A percentile compares a stretch with the other conserved stretches of the same genome.
These are phyloP conservation scores for Parafenestella ontariensis DNA, from an alignment of 2,329 filamentous ascomycete species.

Conservation along the genomic window DNA sequence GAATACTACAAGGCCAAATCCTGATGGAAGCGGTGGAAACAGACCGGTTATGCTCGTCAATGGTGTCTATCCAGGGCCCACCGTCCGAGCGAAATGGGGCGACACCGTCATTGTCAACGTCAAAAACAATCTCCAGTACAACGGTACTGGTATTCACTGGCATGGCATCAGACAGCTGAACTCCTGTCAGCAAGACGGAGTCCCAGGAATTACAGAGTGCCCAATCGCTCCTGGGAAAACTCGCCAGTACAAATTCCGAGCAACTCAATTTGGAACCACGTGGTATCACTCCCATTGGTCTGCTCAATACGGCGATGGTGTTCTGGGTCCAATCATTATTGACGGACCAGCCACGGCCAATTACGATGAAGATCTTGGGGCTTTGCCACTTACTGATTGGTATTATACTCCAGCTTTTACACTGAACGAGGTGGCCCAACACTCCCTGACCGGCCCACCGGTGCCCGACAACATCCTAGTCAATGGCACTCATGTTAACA, in stretches of 20 bases:
- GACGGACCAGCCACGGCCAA: conserved; percentile 53
- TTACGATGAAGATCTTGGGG: conserved; percentile 67
- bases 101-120: conserved; percentile 51
- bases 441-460: conserved; percentile 45
- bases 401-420: conserved; percentile 54
- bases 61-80: conserved; percentile 70
- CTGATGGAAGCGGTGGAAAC: conserved; percentile 48
- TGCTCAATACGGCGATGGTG: conserved; percentile 53
- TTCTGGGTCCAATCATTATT: conserved; percentile 50
- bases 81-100: conserved; percentile 46
- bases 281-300: conserved; percentile 56
- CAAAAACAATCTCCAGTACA: conserved; percentile 48
- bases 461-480: conserved; percentile 56
- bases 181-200: conserved; percentile 62
- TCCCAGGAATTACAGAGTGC: conserved; percentile 63
- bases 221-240: conserved; percentile 67
- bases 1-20: conserved; percentile 49
- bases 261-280: conserved; percentile 56
- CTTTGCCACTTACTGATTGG: conserved; percentile 69
- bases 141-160: conserved; percentile 61
- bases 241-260: conserved; percentile 65
- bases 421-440: conserved; percentile 40
- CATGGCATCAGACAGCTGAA: conserved; percentile 55
- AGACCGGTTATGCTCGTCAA: conserved; percentile 53
- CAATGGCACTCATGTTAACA: conserved; percentile 63